Conservation (phyloP, 768 basidiomycete species). For the Suillus occidentalis region DNA sequence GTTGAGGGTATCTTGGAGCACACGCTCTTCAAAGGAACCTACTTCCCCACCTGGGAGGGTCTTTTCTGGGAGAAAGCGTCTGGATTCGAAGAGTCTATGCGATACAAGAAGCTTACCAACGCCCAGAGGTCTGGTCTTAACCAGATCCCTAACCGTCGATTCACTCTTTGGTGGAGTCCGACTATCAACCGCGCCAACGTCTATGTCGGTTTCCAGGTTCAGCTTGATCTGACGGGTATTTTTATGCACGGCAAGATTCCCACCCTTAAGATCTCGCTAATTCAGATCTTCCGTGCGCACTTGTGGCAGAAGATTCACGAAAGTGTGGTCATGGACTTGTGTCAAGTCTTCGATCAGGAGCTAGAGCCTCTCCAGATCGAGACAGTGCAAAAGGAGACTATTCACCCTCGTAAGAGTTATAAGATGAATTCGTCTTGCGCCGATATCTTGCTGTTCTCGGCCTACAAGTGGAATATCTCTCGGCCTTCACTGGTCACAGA, state of each 20-base stretch:
- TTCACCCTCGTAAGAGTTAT: conserved; percentile 99
- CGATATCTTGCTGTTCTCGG: conserved; percentile 95
- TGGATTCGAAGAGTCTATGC: conserved; percentile 95
- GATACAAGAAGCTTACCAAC: conserved; percentile 96
- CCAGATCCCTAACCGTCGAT: conserved; percentile 98
- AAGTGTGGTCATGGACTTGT: conserved; percentile 93
- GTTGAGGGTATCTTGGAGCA: conserved; percentile 97
- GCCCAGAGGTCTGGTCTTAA: conserved; percentile 98
- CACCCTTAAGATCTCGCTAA: conserved; percentile 96
- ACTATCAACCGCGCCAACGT: conserved; percentile 99
- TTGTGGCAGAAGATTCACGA: conserved; percentile 99
- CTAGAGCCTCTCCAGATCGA: conserved; percentile 97
- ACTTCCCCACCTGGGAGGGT: conserved; percentile 98
- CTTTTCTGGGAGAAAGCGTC: conserved; percentile 99
- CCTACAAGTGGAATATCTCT: conserved; percentile 98
- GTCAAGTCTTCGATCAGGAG: conserved; percentile 99
- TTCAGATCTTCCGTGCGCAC: conserved; percentile 99
- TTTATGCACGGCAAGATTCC: conserved; percentile 99
- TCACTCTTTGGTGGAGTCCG: conserved; percentile 99
- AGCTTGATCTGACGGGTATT: conserved; percentile 95
- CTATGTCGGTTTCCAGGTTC: conserved; percentile 99
- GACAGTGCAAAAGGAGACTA: conserved; percentile 99
- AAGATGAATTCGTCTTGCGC: conserved; percentile 99
- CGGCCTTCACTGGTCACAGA: conserved; percentile 95
- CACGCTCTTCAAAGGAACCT: conserved; percentile 96